phyloP scores from a whole-genome alignment of 2,329 filamentous ascomycete genomes.

The Sarocladium oryzae region DNA sequence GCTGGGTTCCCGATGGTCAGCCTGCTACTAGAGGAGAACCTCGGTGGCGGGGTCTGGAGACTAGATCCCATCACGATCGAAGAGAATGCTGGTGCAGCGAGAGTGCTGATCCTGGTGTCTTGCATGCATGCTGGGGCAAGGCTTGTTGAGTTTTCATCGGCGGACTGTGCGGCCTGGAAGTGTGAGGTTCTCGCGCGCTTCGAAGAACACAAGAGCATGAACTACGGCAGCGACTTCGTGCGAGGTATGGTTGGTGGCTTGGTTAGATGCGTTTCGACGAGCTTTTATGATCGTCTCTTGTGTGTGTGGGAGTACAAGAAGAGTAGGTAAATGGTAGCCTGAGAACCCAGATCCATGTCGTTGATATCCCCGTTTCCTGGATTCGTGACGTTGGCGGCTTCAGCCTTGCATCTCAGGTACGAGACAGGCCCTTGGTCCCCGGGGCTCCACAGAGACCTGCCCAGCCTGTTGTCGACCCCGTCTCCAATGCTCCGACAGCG shows the following conservation, averaged over 20 bases:
- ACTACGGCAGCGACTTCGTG: conserved; percentile 76
- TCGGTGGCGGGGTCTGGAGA: conserved; percentile 84
- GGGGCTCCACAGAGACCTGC: neutral
- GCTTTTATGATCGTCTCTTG: conserved; percentile 68
- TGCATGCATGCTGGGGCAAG: conserved; percentile 89
- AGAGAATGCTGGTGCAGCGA: conserved; percentile 16
- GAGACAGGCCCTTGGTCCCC: neutral
- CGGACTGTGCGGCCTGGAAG: conserved; percentile 38
- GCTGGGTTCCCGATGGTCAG: conserved; percentile 37
- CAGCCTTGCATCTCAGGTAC: conserved; percentile 13
- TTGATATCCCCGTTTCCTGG: neutral
- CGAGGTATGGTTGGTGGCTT: conserved; percentile 20
- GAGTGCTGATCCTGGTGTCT: conserved; percentile 62
- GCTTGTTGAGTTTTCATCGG: conserved; percentile 45
- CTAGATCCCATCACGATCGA: conserved; percentile 52
- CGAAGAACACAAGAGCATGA: conserved; percentile 88
- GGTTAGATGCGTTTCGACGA: conserved; percentile 57
- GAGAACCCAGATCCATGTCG: neutral
- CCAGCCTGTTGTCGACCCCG: neutral
- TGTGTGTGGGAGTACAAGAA: conserved; percentile 54
- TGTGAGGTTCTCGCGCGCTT: conserved; percentile 66
- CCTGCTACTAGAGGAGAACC: conserved; percentile 55
- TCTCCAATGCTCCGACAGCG: neutral
- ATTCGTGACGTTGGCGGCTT: neutral
- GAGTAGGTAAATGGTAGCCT: neutral